phyloP scores from a whole-genome alignment of 352 stramenopile genomes.

The Lagenidium giganteum region DNA sequence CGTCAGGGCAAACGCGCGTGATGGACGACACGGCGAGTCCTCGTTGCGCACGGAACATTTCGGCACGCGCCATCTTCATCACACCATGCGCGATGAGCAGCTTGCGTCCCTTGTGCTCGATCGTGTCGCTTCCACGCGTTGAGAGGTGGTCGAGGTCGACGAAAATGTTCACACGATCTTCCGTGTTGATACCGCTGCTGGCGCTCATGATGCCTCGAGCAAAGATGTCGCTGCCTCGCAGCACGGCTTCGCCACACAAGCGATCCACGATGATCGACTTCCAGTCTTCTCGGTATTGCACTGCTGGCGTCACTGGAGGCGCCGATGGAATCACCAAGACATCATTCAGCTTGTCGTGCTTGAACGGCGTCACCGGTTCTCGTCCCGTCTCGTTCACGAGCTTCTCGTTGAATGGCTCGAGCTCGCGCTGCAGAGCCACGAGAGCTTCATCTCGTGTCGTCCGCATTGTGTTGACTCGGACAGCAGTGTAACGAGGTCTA shows the following conservation, averaged over 20 bases:
- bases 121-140: constrained; percentile 63
- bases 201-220: constrained; percentile 88
- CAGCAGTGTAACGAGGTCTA: constrained; percentile 60
- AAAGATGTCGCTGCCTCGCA: constrained; percentile 93
- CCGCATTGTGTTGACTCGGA: constrained; percentile 76
- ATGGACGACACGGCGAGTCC: constrained; percentile 61
- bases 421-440: constrained; percentile 26
- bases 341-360: constrained; percentile 38
- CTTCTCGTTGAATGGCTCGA: constrained; percentile 51
- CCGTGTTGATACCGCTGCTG: constrained; percentile 74
- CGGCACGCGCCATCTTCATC: constrained; percentile 66
- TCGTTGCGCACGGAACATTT: constrained; percentile 69
- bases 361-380: constrained; percentile 11
- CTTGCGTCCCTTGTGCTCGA: constrained; percentile 76
- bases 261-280: constrained; percentile 86
- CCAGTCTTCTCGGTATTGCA: constrained; percentile 21
- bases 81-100: constrained; percentile 68
- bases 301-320: constrained; percentile 19
- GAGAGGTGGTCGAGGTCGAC: constrained; percentile 79
- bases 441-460: constrained; percentile 54
- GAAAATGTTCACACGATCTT: constrained; percentile 81
- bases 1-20: constrained; percentile 69
- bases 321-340: constrained; percentile 71
- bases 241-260: constrained; percentile 90
- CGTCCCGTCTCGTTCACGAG: constrained; percentile 35